Base-by-base conservation (phyloP, 768 basidiomycete genomes). In the Suillus decipiens region DNA sequence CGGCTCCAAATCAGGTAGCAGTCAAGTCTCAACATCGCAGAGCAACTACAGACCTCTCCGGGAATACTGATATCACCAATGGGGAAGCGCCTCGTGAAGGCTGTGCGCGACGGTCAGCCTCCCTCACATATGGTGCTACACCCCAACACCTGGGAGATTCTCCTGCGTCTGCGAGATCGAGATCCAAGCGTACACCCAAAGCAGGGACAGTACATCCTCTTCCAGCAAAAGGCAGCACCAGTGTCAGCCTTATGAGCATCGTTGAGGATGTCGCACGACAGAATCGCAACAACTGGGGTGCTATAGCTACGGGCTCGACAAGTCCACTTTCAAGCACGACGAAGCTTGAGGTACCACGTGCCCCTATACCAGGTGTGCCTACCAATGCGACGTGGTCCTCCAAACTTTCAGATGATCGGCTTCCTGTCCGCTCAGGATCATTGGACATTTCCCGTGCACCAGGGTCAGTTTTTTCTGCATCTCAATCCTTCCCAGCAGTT, bases 171-270 rank as follows among this genome's bases (percentile, higher is more conserved):
- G n/a, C 47, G 9, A 61, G 61, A 34, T 17, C 55, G 5, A 67
- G 61, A 36, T 11, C 64, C 6, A 72, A 66, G 36, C 61, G 54
- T 9, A 37, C 28, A 8, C n/a, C 50, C 5, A 68, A 36, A 60
- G 59, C 50, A 11, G 61, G 55, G 3, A 60, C 41, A 19, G 31
- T 61, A 2, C 65, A 66, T 37, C 55, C 55, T 19, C 48, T 55
- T 0, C 19, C 55, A 11, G 17, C 34, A 15, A 73, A 73, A 2
- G 68, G 73, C 6, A 69, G 60, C 11, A 45, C 60, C 10, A 70
- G 64, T 22, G 68, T 68, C 45, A 88, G 82, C 48, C 73, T 90
- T 70, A 86, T 90, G 87, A 86, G 83, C 67, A 86, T 91, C 66
- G 85, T 91, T 10, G 88, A 89, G 68, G 82, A 79, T 61, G 84